Evolutionary conservation across 2,329 filamentous ascomycete genomes (phyloP).

Genomic region (Lasiodiplodia citricola): DNA sequence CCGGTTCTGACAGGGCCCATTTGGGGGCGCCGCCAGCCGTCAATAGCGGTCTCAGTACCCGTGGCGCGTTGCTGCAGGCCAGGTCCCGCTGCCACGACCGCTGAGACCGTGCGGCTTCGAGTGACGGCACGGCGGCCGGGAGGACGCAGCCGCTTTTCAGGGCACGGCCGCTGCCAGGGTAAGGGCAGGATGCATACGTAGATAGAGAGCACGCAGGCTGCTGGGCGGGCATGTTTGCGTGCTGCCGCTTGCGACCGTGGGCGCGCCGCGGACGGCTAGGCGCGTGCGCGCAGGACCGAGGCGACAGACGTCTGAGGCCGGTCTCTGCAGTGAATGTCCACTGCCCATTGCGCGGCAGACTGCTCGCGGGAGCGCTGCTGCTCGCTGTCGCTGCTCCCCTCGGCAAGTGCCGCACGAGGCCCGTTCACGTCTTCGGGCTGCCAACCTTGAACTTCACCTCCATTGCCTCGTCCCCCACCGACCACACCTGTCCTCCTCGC

Average conservation of each 20-base stretch:
- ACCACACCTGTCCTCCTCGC: conserved; percentile 30
- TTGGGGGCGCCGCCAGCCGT: not conserved
- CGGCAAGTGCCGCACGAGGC: conserved; percentile 23
- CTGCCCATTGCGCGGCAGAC: not conserved
- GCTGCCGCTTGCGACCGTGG: not conserved
- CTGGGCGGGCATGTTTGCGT: conserved; percentile 2
- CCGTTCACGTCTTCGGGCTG: conserved; percentile 27
- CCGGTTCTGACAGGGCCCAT: not conserved
- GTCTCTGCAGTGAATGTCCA: not conserved
- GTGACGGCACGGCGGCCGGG: not conserved
- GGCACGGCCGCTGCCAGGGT: not conserved
- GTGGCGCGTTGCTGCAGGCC: not conserved
- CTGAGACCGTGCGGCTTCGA: not conserved
- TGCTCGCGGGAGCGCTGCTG: not conserved
- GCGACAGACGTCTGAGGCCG: not conserved
- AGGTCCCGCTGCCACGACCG: not conserved
- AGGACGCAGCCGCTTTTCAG: not conserved
- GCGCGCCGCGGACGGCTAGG: not conserved
- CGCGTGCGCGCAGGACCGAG: not conserved
- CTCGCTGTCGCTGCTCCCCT: conserved; percentile 2
- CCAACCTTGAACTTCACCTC: conserved; percentile 27
- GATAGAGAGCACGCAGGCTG: not conserved
- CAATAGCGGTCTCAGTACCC: not conserved
- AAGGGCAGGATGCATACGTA: not conserved
- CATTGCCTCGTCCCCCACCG: conserved; percentile 26